Evolutionary conservation across 495 filamentous ascomycete species (phyloP), one percentile per base, ranked within the genome.

Genomic region (Bacidia rubella): DNA sequence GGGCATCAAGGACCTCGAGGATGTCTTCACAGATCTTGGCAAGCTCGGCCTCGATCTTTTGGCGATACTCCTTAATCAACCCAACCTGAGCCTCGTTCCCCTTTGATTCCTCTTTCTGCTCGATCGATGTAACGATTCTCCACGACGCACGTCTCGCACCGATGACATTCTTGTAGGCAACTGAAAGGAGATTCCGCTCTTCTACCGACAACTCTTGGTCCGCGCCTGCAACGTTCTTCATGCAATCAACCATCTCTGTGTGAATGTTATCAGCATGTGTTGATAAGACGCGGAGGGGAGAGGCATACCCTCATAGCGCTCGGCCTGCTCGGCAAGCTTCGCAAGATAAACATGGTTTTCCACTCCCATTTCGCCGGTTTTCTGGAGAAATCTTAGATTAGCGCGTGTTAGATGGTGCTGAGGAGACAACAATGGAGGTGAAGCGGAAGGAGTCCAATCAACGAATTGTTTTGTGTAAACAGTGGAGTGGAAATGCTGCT

Each of bases 61-160:
- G 84, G 68, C 92, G 92, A 79, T 98, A 98, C 69, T 96, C 90
- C 81, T 96, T 96, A 78, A 98, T 98, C 55, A 95, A 75, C 59
- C 74, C 66, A 59, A 97, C 92, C 74, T 98, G 92, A 58, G 78
- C 74, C 59, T 90, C 82, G 72, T 95, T 95, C 78, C 93, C 92
- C 82, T 98, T 98, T 65, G 90, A 94, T 75, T 98, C 92, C 75
- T 98, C 92, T 83, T 98, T 98, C 77, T 98, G 92, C 81, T 98
- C 92, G 68, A 98, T 98, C 54, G 93, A 97, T 68, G 92, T 95
- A 66, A 98, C 90, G 69, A 98, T 98, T 77, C 92, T 87, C 92
- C 92, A 98, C 55, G 93, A 97, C 54, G 92, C 92, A 83, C 92
- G 90, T 66, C 92, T 83, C 60, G 92, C 90, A 71, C 92, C 92